These are phyloP conservation scores for Fomitopsis serialis DNA, from an alignment of 768 basidiomycete genomes.

Conservation along the genomic window DNA sequence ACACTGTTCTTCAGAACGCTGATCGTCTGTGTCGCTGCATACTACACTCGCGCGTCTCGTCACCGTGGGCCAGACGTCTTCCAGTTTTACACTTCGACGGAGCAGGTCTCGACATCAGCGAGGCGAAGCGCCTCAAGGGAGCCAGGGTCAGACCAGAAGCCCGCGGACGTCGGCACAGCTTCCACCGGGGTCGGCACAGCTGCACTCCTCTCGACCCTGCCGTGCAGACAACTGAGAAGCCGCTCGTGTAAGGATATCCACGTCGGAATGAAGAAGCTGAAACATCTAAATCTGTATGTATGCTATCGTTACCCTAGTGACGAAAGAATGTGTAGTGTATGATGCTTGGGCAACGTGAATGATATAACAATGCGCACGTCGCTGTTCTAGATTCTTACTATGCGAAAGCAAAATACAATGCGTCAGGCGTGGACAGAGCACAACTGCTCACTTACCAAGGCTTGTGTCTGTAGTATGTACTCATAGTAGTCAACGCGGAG, in stretches of 20 bases:
- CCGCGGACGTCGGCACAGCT: not conserved
- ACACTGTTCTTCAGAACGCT: not conserved
- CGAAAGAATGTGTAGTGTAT: too few species aligned
- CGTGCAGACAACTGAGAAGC: conserved; percentile 9
- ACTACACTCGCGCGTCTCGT: conserved; percentile 73
- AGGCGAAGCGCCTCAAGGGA: conserved; percentile 73
- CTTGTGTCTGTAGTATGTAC: too few species aligned
- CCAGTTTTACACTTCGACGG: conserved; percentile 82
- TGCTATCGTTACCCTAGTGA: too few species aligned
- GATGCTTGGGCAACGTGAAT: too few species aligned
- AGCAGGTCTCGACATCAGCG: conserved; percentile 92
- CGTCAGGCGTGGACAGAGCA: too few species aligned
- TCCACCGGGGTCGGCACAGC: conserved; percentile 17
- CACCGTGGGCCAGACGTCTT: conserved; percentile 73
- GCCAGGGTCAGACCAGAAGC: not conserved
- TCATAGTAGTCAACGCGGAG: too few species aligned
- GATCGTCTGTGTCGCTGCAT: conserved; percentile 31
- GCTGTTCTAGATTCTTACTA: too few species aligned
- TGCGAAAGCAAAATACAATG: too few species aligned
- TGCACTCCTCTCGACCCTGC: conserved; percentile 15
- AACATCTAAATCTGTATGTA: too few species aligned
- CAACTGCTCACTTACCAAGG: too few species aligned
- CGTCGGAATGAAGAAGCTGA: too few species aligned
- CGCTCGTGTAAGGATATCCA: not conserved
- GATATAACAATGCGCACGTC: too few species aligned